phyloP scores from a whole-genome alignment of 345 rosid species.

The Salix koriyanagi region DNA sequence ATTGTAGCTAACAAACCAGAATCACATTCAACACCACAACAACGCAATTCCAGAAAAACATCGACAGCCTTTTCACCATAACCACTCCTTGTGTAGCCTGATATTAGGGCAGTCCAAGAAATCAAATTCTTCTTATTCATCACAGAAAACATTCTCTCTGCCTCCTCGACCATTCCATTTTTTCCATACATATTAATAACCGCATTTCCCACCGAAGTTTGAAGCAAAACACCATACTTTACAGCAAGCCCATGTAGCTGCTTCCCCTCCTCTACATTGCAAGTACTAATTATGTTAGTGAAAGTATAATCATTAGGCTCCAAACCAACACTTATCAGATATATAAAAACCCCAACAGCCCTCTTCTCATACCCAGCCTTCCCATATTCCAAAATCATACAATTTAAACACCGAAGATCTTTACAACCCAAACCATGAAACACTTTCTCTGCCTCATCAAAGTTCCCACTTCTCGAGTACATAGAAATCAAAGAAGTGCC shows the following conservation, averaged over 20 bases:
- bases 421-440: constrained; percentile 16
- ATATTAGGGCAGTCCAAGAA: constrained; percentile 8
- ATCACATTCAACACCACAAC: not conserved
- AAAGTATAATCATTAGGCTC: constrained; percentile 35
- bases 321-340: constrained; percentile 16
- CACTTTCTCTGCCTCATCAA: constrained; percentile 24
- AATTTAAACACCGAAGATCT: constrained; percentile 33
- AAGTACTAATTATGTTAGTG: constrained; percentile 25
- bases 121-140: constrained; percentile 2
- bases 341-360: constrained; percentile 19
- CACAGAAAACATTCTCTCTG: constrained; percentile 1
- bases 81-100: constrained; percentile 5
- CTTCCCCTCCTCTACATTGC: constrained; percentile 27
- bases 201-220: constrained; percentile 35
- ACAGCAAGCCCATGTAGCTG: constrained; percentile 35
- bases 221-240: constrained; percentile 22
- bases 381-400: constrained; percentile 35
- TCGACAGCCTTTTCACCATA: not conserved
- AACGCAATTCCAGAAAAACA: not conserved
- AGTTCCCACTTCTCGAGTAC: constrained; percentile 20
- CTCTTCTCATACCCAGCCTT: constrained; percentile 20
- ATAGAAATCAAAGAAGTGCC: constrained; percentile 33
- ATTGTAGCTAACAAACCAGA: constrained; percentile 4
- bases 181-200: constrained; percentile 31
- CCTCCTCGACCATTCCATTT: constrained; percentile 3